Percentiles rank a stretch among this genome's conserved stretches.
phyloP scores from a whole-genome alignment of 441 rosid genomes.

The Capsella rubella region DNA sequence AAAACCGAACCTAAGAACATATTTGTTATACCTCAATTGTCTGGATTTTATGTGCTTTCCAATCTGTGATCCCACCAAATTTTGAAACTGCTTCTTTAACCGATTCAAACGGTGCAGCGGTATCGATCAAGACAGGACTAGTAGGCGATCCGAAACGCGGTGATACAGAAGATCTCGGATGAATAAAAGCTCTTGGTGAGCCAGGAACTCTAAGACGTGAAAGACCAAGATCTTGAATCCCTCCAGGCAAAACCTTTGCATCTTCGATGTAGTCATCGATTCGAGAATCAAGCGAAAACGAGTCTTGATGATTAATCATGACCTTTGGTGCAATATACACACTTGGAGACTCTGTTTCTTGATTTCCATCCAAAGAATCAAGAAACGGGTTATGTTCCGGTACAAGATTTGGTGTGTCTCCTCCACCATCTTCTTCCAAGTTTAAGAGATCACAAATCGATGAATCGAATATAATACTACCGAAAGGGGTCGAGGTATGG shows the following conservation, averaged over 20 bases:
- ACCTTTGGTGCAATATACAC: slow-evolving; percentile 43
- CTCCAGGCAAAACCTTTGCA: slow-evolving; percentile 41
- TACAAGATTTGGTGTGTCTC: slow-evolving; percentile 22
- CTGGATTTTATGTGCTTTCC: slow-evolving; percentile 90
- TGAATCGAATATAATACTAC: slow-evolving; percentile 32
- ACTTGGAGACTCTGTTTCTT: slow-evolving; percentile 32
- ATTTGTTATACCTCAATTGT: slow-evolving; percentile 69
- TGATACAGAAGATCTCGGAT: slow-evolving; percentile 31
- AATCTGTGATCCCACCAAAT: slow-evolving; percentile 94
- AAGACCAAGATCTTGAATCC: slow-evolving; percentile 32
- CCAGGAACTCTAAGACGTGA: slow-evolving; percentile 42
- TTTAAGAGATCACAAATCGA: slow-evolving; percentile 34
- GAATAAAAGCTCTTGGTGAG: slow-evolving; percentile 44
- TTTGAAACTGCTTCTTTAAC: slow-evolving; percentile 93
- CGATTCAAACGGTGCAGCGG: slow-evolving; percentile 88
- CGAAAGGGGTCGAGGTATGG: slow-evolving; percentile 1
- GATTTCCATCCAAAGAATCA: slow-evolving; percentile 4
- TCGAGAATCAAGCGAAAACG: slow-evolving; percentile 45
- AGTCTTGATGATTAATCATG: slow-evolving; percentile 37
- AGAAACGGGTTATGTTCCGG: slow-evolving; percentile 36
- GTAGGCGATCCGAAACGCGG: slow-evolving; percentile 45
- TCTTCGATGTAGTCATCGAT: slow-evolving; percentile 41
- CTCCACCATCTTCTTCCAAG: slow-evolving; percentile 19
- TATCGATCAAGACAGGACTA: slow-evolving; percentile 59
- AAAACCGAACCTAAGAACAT: too few species aligned